These are phyloP conservation scores for Trichoderma sp. DNA, from an alignment of 2,329 filamentous ascomycete genomes.

Conservation along the genomic window DNA sequence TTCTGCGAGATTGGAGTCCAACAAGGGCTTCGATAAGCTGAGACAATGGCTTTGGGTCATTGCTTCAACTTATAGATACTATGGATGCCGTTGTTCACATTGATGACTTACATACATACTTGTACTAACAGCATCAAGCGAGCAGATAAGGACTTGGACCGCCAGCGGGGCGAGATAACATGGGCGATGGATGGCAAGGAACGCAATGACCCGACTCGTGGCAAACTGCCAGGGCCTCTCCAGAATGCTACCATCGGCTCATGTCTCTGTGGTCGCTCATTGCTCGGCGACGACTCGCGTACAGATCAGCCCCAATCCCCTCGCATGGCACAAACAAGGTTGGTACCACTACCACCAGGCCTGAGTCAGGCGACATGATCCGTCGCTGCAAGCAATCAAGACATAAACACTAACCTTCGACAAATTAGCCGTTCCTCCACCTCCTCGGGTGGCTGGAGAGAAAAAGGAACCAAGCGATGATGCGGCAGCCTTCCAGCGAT, in stretches of 20 bases:
- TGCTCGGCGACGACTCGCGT: background rate
- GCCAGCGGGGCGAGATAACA: background rate
- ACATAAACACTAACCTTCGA: background rate
- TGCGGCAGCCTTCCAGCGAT: background rate
- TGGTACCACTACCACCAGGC: background rate
- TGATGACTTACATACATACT: too few species aligned
- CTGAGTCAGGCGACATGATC: background rate
- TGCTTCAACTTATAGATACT: background rate
- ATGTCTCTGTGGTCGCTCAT: background rate
- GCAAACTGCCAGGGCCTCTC: constrained; percentile 1
- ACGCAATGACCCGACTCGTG: background rate
- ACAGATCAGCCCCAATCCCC: background rate
- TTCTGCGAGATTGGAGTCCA: background rate
- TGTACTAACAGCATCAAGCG: background rate
- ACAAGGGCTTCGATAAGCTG: background rate
- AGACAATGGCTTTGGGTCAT: background rate
- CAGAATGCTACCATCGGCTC: constrained; percentile 2
- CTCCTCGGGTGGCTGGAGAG: background rate
- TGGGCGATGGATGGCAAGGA: background rate
- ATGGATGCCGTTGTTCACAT: background rate
- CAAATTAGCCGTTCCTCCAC: background rate
- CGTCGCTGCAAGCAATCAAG: background rate
- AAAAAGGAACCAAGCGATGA: background rate
- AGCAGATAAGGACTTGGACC: background rate
- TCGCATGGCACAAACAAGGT: background rate